These are phyloP conservation scores for Umbelopsis isabellina DNA, from an alignment of 192 early-diverging fungal species.

Conservation along the genomic window DNA sequence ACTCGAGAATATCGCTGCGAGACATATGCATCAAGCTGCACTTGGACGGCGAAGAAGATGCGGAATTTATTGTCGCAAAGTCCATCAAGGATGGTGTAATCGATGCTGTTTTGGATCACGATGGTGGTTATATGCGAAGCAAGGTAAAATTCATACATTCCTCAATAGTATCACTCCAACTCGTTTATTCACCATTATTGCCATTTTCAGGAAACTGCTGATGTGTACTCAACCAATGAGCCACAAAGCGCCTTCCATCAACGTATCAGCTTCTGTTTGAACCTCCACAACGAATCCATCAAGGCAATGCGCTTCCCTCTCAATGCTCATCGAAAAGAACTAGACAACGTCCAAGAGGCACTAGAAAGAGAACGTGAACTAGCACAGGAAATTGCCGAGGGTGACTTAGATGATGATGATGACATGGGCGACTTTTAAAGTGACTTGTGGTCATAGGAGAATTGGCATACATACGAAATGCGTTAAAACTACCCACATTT, in stretches of 20 bases:
- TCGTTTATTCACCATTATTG: neutral
- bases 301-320: constrained; percentile 97
- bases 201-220: constrained; percentile 70
- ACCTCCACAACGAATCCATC: constrained; percentile 96
- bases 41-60: constrained; percentile 97
- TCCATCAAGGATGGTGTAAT: constrained; percentile 99
- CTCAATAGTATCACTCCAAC: neutral
- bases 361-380: constrained; percentile 91
- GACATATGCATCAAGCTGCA: constrained; percentile 98
- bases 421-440: constrained; percentile 52
- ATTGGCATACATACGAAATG: no score
- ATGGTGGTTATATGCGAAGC: constrained; percentile 89
- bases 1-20: constrained; percentile 93
- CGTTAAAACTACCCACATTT: no score
- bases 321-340: constrained; percentile 84
- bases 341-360: constrained; percentile 77
- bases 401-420: constrained; percentile 86
- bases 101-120: constrained; percentile 96
- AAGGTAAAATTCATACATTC: constrained; percentile 50
- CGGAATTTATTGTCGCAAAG: constrained; percentile 99
- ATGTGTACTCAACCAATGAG: constrained; percentile 97
- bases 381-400: constrained; percentile 90
- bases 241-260: constrained; percentile 95
- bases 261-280: constrained; percentile 93
- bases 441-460: no score